Conservation (phyloP, 768 basidiomycete species). For the Amyloporia xantha region DNA sequence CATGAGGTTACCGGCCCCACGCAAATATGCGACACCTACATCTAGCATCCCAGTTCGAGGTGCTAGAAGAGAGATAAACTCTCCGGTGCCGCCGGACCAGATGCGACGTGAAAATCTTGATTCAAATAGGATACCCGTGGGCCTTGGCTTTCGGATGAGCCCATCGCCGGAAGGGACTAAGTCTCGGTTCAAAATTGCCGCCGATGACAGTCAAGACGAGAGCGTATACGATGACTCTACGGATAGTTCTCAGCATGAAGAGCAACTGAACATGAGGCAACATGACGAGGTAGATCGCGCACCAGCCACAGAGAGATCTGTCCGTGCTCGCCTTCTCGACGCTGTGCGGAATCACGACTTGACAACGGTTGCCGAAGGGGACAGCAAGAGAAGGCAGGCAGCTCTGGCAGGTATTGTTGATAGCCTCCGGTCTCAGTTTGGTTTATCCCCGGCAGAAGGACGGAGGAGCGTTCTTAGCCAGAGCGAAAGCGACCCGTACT, state of each 20-base stretch:
- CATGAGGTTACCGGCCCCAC: background rate
- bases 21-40: background rate
- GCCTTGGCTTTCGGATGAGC: slow-evolving; percentile 3
- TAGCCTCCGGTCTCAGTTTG: slow-evolving; percentile 22
- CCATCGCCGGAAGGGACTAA: background rate
- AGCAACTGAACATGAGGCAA: background rate
- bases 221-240: slow-evolving; percentile 16
- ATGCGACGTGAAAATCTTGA: background rate
- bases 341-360: background rate
- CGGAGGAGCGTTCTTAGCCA: background rate
- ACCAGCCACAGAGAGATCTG: background rate
- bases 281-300: slow-evolving; percentile 10
- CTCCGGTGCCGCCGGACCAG: background rate
- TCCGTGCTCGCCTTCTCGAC: background rate
- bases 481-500: slow-evolving; percentile 13
- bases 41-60: background rate
- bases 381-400: slow-evolving; percentile 23
- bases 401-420: slow-evolving; percentile 33
- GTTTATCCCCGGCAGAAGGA: background rate
- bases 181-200: background rate
- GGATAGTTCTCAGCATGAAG: slow-evolving; percentile 3
- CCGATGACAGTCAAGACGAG: slow-evolving; percentile 9
- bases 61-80: background rate
- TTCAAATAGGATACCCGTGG: background rate
- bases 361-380: background rate